These are phyloP conservation scores for Arabis hirsuta DNA, from an alignment of 345 rosid genomes.

Conservation along the genomic window DNA sequence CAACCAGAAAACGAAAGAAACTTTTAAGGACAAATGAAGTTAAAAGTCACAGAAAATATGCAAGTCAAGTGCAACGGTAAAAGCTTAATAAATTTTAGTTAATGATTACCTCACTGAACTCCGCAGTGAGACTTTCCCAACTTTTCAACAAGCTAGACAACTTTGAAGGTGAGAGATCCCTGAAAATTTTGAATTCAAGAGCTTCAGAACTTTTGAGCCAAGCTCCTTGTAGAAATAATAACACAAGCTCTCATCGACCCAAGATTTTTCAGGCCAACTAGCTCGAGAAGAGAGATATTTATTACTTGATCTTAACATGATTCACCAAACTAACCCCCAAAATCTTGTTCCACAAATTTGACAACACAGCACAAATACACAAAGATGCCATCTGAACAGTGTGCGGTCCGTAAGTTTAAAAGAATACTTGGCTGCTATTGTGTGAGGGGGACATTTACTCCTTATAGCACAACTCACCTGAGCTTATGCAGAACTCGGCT, in stretches of 20 bases:
- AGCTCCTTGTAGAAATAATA: conserved; percentile 21
- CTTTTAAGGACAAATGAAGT: not conserved
- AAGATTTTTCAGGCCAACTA: conserved; percentile 7
- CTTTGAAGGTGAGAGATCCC: conserved; percentile 71
- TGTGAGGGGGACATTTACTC: conserved; percentile 20
- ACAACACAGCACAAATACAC: conserved; percentile 15
- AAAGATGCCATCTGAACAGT: conserved; percentile 20
- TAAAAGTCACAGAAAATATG: conserved; percentile 11
- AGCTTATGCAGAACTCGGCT: conserved; percentile 58
- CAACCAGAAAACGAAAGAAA: not conserved
- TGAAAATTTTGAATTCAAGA: conserved; percentile 48
- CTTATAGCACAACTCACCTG: conserved; percentile 56
- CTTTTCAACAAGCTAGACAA: conserved; percentile 58
- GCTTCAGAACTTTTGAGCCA: conserved; percentile 30
- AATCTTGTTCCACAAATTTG: conserved; percentile 13
- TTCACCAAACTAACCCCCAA: conserved; percentile 21
- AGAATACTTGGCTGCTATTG: conserved; percentile 3
- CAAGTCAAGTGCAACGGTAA: conserved; percentile 1
- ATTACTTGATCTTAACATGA: conserved; percentile 10
- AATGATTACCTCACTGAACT: conserved; percentile 60
- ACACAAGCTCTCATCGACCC: conserved; percentile 21
- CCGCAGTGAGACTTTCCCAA: conserved; percentile 66
- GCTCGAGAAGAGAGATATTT: conserved; percentile 12
- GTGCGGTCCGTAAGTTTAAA: conserved; percentile 11
- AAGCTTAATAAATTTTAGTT: not conserved